Base-by-base conservation (phyloP, 1,284 basidiomycete species). In the Mycosarcoma maydis region DNA sequence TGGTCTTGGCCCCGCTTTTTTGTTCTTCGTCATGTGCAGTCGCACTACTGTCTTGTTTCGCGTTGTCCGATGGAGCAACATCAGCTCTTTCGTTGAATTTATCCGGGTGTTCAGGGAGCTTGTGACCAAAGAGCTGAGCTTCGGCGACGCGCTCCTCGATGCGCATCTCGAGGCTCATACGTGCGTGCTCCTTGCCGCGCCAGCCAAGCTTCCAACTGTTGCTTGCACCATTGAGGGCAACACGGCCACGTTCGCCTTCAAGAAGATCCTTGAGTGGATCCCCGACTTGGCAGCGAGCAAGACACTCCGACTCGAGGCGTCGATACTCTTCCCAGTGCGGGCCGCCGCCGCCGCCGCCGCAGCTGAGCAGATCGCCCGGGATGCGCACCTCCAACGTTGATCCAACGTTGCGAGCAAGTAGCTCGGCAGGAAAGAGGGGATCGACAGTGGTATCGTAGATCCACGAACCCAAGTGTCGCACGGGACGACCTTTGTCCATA, bases 361-460 rank as follows among this genome's bases (percentile, higher is more conserved):
- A 54, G 34, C 53, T 60, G 42, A 77, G 56, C 24, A 60, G 47
- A 22, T 62, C 69, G 24, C 80, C 80, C 0, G 67, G 49, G 37
- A 81, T 80, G 41, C 80, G 77, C 16, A 81, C 76, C 38, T 81
- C 80, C 19, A 81, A 29, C 0, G 79, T 80, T 2, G 77, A 73
- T 14, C 78, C 80, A 14, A 81, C 68, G 41, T 81, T 79, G 38
- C 58, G 53, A 7, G 72, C 68, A 27, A 81, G 60, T 32, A 81
- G 50, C 44, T 80, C 78, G 34, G 73, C 74, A 3, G 80, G 77
- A 23, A 81, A 59, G 3, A 76, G 62, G 8, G 77, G 73, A 27
- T 66, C 57, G 29, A 73, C 58, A 14, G 53, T 72, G 13, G 75
- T 56, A 32, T 80, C 76, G 60, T 81, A 81, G 16, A 73, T 27